Conservation (phyloP, 1,284 basidiomycete genomes). For the Coniophora puteana region DNA sequence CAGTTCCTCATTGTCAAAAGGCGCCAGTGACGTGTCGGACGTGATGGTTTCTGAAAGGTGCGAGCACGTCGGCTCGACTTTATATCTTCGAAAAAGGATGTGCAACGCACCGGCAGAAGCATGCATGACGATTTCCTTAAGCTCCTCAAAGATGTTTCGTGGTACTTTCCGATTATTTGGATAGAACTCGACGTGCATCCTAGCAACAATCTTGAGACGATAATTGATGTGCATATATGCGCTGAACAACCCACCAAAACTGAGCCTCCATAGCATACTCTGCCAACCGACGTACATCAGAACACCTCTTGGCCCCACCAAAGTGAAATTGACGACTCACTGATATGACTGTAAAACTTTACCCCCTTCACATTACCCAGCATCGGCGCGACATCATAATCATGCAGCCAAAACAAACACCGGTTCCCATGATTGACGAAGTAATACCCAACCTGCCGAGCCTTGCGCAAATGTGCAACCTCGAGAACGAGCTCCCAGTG, state of each 20-base stretch:
- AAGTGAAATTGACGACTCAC: too few relatives aligned
- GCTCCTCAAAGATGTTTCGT: background rate
- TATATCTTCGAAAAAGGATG: slow-evolving; percentile 34
- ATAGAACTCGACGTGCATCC: slow-evolving; percentile 24
- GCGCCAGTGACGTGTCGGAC: slow-evolving; percentile 39
- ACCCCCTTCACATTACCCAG: too few relatives aligned
- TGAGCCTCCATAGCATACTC: slow-evolving; percentile 41
- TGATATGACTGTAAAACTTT: too few relatives aligned
- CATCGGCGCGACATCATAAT: slow-evolving; percentile 1
- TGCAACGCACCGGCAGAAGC: slow-evolving; percentile 32
- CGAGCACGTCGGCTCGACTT: background rate
- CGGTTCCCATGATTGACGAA: slow-evolving; percentile 6
- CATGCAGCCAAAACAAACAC: slow-evolving; percentile 7
- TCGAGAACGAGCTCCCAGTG: slow-evolving; percentile 5
- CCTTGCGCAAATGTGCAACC: slow-evolving; percentile 1
- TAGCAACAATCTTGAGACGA: too few relatives aligned
- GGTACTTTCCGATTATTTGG: slow-evolving; percentile 4
- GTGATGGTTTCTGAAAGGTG: slow-evolving; percentile 38
- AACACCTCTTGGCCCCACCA: too few relatives aligned
- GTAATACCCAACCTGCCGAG: slow-evolving; percentile 9
- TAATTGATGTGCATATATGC: background rate
- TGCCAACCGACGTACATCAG: too few relatives aligned
- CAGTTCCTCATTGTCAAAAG: slow-evolving; percentile 5
- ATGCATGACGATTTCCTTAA: slow-evolving; percentile 8
- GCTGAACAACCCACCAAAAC: slow-evolving; percentile 36